Base-by-base conservation (phyloP, 2,329 filamentous ascomycete species). In the Dactylellina haptotyla region DNA sequence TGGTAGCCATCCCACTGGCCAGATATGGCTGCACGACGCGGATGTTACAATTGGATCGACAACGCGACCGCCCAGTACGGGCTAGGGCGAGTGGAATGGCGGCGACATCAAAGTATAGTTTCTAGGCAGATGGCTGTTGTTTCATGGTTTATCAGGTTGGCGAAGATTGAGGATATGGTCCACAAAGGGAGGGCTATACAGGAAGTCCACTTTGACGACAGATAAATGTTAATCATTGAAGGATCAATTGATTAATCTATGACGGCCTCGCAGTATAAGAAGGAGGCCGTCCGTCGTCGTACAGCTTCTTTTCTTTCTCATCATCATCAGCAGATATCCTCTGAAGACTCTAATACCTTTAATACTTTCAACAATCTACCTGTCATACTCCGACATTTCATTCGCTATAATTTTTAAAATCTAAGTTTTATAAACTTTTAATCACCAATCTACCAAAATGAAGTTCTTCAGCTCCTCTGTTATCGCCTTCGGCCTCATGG, bases 391-490 rank as follows among this genome's bases (percentile, higher is more conserved):
- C n/a, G 53, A 41, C 45, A 46, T 48, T 72, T 58, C 67, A 54
- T 23, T 72, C 53, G 51, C 46, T 65, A 34, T 32, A 58, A 54
- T 26, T 23, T 20, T 46, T 54, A 39, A 2, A 25, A 2, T 50
- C 25, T 16, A 46, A 46, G 53, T 18, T 37, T 37, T 53, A 46
- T 58, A 53, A 54, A 20, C 16, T 26, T 23, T 26, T 59, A 59
- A 65, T 37, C 30, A 14, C 20, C 14, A 23, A 53, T 58, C 20
- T 20, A 57, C 28, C 54, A 73, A 66, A 56, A 73, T 73, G 69
- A 73, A 73, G 69, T 73, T 73, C 69, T 73, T 66, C 61, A 51
- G 45, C 46, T 66, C 69, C 10, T 61, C 61, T 14, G 2, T 61
- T 39, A 6, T 73, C 32, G 43, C 56, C 18, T 66, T 73, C 32